Evolutionary conservation across 306 rosid species (phyloP), one percentile per base, ranked within the genome.

Genomic region (Prunus dulcis): DNA sequence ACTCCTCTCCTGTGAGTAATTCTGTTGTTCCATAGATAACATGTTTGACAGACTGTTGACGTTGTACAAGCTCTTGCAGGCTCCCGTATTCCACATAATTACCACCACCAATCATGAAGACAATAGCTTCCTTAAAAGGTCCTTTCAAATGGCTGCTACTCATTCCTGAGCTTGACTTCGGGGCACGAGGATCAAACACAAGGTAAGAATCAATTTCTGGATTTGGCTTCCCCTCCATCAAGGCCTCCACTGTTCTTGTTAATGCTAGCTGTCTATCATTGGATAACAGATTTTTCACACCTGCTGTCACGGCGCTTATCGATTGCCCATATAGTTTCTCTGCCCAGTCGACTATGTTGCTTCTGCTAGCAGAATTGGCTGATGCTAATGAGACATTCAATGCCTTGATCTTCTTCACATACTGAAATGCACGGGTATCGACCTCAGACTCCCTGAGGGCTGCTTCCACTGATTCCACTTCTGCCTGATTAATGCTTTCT

Each of bases 291-390:
- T 92, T 95, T 80, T 92, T 95, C 72, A 95, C 93, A 77, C 99
- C 99, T 41, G 99, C 99, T 18, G 99, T 92, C 85, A 95, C 97
- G 3, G 91, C 97, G 43, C 97, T 88, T 60, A 93, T 88, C 53
- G 98, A 93, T 78, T 93, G 98, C 47, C 98, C 97, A 64, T 95
- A 95, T 50, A 95, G 89, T 78, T 90, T 95, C 84, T 95, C 99
- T 4, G 99, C 99, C 99, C 99, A 95, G 78, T 95, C 95, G 17
- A 95, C 99, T 53, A 95, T 95, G 89, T 95, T 90, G 80, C 96
- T 91, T 83, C 90, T 80, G 88, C 89, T 85, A 71, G 97, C 97
- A 80, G 97, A 89, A 76, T 87, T 95, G n/a, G 97, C 93, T 0
- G 96, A 83, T 62, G 97, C 96, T 84, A 92, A 76, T 0, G 97